Evolutionary conservation across 306 rosid species (phyloP).

Genomic region (Quercus mongolica): DNA sequence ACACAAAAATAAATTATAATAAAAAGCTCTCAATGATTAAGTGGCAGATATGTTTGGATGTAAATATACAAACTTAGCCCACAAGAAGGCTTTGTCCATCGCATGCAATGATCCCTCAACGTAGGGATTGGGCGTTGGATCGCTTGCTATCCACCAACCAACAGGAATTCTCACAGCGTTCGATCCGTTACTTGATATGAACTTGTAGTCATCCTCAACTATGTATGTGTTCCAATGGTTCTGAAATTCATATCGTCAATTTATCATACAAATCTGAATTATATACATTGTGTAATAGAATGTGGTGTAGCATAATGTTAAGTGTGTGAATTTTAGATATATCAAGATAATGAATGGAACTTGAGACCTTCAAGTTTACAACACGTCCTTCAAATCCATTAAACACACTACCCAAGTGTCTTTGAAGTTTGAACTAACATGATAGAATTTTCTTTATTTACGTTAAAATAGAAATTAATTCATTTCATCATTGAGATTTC

Average conservation of each 20-base stretch:
- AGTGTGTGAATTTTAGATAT: too few relatives aligned
- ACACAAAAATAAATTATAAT: too few relatives aligned
- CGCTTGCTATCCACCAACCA: slow-evolving; percentile 91
- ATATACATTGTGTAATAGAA: background rate
- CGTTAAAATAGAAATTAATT: too few relatives aligned
- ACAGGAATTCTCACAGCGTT: slow-evolving; percentile 78
- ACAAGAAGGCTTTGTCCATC: slow-evolving; percentile 65
- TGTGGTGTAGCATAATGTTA: too few relatives aligned
- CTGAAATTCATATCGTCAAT: background rate
- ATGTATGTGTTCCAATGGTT: background rate
- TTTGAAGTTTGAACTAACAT: too few relatives aligned
- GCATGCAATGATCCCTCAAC: slow-evolving; percentile 70
- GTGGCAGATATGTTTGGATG: background rate
- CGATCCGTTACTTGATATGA: slow-evolving; percentile 48
- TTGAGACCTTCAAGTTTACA: too few relatives aligned
- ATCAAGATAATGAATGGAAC: too few relatives aligned
- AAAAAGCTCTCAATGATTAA: too few relatives aligned
- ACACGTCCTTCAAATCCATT: too few relatives aligned
- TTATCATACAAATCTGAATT: background rate
- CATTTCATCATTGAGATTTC: too few relatives aligned
- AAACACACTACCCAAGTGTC: too few relatives aligned
- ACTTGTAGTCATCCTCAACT: slow-evolving; percentile 44
- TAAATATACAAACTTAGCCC: slow-evolving; percentile 57
- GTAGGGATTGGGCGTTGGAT: slow-evolving; percentile 61
- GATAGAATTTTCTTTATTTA: too few relatives aligned